These are phyloP conservation scores for Pseudozyma sp. DNA, from an alignment of 1,284 basidiomycete species.

Conservation along the genomic window DNA sequence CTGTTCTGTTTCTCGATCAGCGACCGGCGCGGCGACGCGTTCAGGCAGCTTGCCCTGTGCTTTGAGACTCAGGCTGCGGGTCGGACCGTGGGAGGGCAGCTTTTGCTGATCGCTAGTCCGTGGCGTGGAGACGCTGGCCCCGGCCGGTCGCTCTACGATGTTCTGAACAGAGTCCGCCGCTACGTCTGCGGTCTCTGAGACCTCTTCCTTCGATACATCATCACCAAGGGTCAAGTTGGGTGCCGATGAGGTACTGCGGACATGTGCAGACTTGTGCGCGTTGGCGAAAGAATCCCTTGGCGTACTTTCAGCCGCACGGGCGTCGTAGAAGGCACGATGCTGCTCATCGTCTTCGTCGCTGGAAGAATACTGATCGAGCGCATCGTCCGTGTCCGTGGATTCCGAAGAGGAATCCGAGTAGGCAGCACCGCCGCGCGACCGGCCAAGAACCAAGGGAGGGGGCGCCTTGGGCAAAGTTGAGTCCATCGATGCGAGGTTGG, in stretches of 20 bases:
- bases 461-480: slow-evolving; percentile 44
- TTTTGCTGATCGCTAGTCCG: neutral
- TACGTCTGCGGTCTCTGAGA: neutral
- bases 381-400: slow-evolving; percentile 43
- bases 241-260: slow-evolving; percentile 26
- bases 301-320: slow-evolving; percentile 1
- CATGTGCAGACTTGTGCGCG: slow-evolving; percentile 29
- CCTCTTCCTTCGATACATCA: slow-evolving; percentile 1
- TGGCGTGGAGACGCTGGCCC: neutral
- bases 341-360: slow-evolving; percentile 45
- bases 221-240: slow-evolving; percentile 15
- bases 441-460: slow-evolving; percentile 47
- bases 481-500: slow-evolving; percentile 36
- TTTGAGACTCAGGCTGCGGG: slow-evolving; percentile 25
- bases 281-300: slow-evolving; percentile 18
- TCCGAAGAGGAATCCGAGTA: slow-evolving; percentile 52
- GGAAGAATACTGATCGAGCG: slow-evolving; percentile 36
- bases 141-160: neutral
- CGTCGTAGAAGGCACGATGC: slow-evolving; percentile 32
- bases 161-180: neutral
- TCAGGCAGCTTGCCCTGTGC: slow-evolving; percentile 43
- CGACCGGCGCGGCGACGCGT: neutral
- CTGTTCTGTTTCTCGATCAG: neutral
- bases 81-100: neutral
- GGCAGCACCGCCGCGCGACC: slow-evolving; percentile 52